Evolutionary conservation across 495 filamentous ascomycete species (phyloP).

Genomic region (Aspergillus campestris): DNA sequence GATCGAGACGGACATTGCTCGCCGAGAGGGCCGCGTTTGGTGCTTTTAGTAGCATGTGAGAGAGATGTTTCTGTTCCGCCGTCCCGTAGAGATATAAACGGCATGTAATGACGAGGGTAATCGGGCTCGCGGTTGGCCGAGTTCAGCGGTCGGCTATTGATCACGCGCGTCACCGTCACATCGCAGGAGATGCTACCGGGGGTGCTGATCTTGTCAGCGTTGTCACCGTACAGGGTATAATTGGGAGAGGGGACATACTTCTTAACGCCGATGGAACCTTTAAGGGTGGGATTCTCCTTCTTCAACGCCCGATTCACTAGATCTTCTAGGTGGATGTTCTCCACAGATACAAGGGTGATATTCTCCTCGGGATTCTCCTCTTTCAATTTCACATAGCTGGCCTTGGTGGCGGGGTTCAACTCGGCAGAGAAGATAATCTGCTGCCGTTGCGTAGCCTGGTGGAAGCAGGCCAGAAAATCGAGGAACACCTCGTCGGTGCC

Average conservation of each 20-base stretch:
- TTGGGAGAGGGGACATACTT: too few species aligned
- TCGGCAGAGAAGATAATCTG: constrained; percentile 25
- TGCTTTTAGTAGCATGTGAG: constrained; percentile 27
- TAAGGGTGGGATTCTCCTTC: too few species aligned
- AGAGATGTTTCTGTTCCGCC: constrained; percentile 18
- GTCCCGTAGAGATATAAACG: constrained; percentile 41
- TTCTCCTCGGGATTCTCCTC: too few species aligned
- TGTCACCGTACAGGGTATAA: too few species aligned
- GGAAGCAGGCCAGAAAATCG: constrained; percentile 24
- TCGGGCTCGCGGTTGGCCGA: constrained; percentile 19
- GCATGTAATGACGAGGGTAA: constrained; percentile 27
- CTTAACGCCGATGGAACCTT: too few species aligned
- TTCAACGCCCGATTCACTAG: too few species aligned
- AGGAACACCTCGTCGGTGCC: constrained; percentile 25
- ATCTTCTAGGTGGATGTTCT: too few species aligned
- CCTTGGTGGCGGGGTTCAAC: constrained; percentile 1
- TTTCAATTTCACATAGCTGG: too few species aligned
- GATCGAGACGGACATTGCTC: not conserved
- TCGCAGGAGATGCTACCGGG: too few species aligned
- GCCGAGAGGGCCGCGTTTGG: constrained; percentile 2
- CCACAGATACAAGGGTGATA: too few species aligned
- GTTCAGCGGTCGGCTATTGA: constrained; percentile 22
- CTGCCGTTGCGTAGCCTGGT: constrained; percentile 20
- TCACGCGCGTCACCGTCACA: constrained; percentile 3
- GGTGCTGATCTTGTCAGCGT: too few species aligned